Base-by-base conservation (phyloP, 306 rosid species). In the Cucurbita argyrosperma region DNA sequence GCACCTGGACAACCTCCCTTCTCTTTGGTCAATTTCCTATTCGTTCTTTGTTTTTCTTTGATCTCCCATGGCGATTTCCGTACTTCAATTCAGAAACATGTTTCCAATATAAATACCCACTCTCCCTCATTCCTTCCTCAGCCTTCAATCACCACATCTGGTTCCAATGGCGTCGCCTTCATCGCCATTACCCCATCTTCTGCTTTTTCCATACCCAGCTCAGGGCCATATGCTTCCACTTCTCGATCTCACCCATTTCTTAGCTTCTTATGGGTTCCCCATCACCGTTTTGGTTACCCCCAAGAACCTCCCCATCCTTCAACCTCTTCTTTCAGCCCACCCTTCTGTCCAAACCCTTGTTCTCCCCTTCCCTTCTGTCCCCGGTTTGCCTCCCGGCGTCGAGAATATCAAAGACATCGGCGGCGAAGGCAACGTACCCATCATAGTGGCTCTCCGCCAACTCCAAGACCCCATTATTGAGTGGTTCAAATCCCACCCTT, bases 161-260 rank as follows among this genome's bases (percentile, higher is more conserved):
- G 19, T 18, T 58, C 23, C 39, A 58, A 61, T 4, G 38, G 16
- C 39, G 10, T 13, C 45, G 19, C 15, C 45, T 1, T 2, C 42
- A 2, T 7, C 46, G 46, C n/a, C 64, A 50, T 12, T 49, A 13
- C 54, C 54, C 5, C 95, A 90, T 72, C 72, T 90, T 7, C 80
- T 90, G 4, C 59, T 88, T 1, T 84, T 78, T 38, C 97, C 97
- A 0, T 90, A 77, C 81, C 92, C 95, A 6, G 95, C 95, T 4
- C 92, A 85, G 62, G 97, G 95, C 6, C 95, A 90, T 83, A 77
- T 88, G 42, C 87, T 88, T 0, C 0, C 92, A 5, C 87, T 84
- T 8, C 87, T 88, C 0, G 92, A 88, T 38, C 79, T 88, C 16
- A 74, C 82, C 21, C 92, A 85, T 84, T 85, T 76, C 18, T 77